Base-by-base conservation (phyloP, 1,139 yeast genomes). In the Yamadazyma conglobata region DNA sequence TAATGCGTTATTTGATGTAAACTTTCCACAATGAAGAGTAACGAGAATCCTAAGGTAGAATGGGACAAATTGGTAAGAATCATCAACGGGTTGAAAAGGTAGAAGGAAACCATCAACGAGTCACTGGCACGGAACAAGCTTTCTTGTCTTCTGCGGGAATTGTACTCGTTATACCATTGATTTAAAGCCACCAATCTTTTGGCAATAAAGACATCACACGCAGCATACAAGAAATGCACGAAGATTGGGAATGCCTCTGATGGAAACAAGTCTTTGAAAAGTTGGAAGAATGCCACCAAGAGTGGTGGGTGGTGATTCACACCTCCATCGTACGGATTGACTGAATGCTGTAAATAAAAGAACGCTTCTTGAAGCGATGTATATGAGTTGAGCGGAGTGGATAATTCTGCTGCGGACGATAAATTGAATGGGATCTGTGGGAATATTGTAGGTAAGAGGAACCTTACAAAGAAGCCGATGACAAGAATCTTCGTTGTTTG, bases 281-380 rank as follows among this genome's bases (percentile, higher is more conserved):
- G 12, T 77, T 39, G 3, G 64, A 38, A 18, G 66, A 62, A 42
- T 5, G 69, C 60, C 32, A 86, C 69, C 24, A 85, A 49, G 19
- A 89, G 52, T 1, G 96, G 96, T 4, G 94, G 72, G 49, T 87
- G 94, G 53, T 88, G 93, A 28, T 83, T 86, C 18, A 86, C 79
- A 2, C 95, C 95, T 12, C 95, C 95, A 37, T 77, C 77, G 48
- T 88, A 89, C 5, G 89, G 77, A 36, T 80, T 71, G 28, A 82
- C 65, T 10, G 70, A 69, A 40, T 78, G 72, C n/a, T 66, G 55
- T 34, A 76, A 58, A 39, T 85, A 73, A 50, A 74, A 88, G 27
- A 87, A 66, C 7, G 96, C 96, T 54, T 91, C 98, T 48, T 74
- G 65, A 28, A 93, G 61, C 26, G 83, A 67, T 36, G 60, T 70